A percentile compares a stretch with the other conserved stretches of the same genome.
phyloP scores from a whole-genome alignment of 2,329 filamentous ascomycete species.

The Ophiosphaerella korrae region DNA sequence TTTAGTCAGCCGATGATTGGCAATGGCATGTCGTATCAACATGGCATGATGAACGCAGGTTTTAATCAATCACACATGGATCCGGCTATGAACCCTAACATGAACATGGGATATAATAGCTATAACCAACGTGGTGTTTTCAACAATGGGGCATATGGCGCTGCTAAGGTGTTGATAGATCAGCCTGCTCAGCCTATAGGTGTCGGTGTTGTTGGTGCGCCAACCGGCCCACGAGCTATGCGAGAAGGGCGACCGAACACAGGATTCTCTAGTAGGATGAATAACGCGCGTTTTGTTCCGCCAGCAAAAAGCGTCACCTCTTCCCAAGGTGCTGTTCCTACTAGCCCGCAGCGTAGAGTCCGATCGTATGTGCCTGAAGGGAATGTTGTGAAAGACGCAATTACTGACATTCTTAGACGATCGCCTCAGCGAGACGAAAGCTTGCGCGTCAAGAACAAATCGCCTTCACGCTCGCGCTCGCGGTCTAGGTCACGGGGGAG shows the following conservation, averaged over 20 bases:
- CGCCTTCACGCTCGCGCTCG: conserved; percentile 49
- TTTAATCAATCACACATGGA: conserved; percentile 59
- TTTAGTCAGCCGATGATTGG: conserved; percentile 38
- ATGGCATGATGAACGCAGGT: conserved; percentile 51
- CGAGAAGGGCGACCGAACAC: conserved; percentile 85
- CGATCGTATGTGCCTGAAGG: conserved; percentile 34
- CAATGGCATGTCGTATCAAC: conserved; percentile 32
- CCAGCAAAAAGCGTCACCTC: conserved; percentile 27
- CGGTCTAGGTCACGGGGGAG: conserved; percentile 21
- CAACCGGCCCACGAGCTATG: conserved; percentile 94
- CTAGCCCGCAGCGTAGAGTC: conserved; percentile 33
- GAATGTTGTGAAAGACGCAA: neutral
- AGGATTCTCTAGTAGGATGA: conserved; percentile 68
- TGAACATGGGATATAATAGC: conserved; percentile 46
- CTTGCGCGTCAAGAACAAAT: conserved; percentile 43
- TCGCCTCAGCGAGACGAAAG: conserved; percentile 43
- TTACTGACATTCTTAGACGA: conserved; percentile 25
- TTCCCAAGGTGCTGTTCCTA: conserved; percentile 20
- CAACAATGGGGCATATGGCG: conserved; percentile 42
- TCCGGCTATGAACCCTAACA: conserved; percentile 45
- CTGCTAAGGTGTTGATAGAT: conserved; percentile 44
- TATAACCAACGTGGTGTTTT: conserved; percentile 55
- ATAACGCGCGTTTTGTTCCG: conserved; percentile 34
- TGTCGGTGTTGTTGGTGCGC: conserved; percentile 72
- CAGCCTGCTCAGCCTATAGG: conserved; percentile 48